phyloP scores from a whole-genome alignment of 352 stramenopile species.

The Poterioochromonas sp. region DNA sequence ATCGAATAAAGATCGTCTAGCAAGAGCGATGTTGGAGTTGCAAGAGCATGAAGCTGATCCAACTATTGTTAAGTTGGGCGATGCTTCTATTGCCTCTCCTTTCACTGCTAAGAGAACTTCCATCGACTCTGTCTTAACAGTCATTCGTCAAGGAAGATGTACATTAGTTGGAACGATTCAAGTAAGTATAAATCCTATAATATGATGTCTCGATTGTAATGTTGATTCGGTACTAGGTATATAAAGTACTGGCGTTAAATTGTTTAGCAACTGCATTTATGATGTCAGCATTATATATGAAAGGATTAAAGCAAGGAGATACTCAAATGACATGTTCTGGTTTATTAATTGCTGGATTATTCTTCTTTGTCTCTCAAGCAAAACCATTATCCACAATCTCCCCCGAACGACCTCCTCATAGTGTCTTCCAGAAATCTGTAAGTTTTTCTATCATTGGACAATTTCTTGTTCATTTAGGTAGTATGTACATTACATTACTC shows the following conservation, averaged over 20 bases:
- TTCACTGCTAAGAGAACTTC: conserved; percentile 84
- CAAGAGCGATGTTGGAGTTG: conserved; percentile 12
- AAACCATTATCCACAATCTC: conserved; percentile 56
- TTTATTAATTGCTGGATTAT: conserved; percentile 25
- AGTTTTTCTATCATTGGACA: conserved; percentile 86
- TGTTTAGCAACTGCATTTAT: conserved; percentile 95
- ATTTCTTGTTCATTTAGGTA: conserved; percentile 84
- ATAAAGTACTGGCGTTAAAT: conserved; percentile 95
- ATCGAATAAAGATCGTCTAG: conserved; percentile 22
- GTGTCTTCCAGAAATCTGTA: conserved; percentile 86
- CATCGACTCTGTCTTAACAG: conserved; percentile 82
- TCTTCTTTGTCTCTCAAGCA: conserved; percentile 24
- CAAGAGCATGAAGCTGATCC: conserved; percentile 41
- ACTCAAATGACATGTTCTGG: conserved; percentile 77
- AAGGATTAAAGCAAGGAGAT: conserved; percentile 97
- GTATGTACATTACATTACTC: conserved; percentile 82
- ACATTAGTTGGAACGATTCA: conserved; percentile 98
- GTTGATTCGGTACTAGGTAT: conserved; percentile 45
- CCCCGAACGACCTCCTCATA: conserved; percentile 75
- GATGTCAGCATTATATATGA: conserved; percentile 92
- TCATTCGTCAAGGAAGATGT: conserved; percentile 94
- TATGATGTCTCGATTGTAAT: neutral
- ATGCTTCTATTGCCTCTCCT: conserved; percentile 96
- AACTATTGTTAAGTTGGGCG: conserved; percentile 86
- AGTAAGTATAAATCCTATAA: conserved; percentile 49